Evolutionary conservation across 2,329 filamentous ascomycete genomes (phyloP).

Genomic region (Cryphonectria naterciae): DNA sequence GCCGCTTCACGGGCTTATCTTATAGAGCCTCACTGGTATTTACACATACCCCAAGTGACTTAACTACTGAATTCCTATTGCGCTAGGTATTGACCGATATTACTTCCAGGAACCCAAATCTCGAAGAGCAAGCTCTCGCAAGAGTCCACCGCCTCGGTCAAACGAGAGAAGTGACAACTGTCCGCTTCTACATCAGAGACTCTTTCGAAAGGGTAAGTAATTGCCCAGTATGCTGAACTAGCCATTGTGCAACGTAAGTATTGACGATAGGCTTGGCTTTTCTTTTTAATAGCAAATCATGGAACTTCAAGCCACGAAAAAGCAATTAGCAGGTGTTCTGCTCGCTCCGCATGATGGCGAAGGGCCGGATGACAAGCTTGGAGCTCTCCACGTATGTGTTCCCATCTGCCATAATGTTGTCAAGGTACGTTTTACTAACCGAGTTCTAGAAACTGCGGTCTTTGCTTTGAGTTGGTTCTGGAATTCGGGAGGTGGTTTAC

Average conservation of each 20-base stretch:
- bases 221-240: neutral
- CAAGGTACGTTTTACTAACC: neutral
- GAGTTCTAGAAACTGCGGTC: neutral
- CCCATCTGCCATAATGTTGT: too few relatives aligned
- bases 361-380: constrained; percentile 12
- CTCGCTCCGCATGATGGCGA: neutral
- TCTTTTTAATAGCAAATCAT: constrained; percentile 2
- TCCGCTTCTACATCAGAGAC: constrained; percentile 35
- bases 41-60: neutral
- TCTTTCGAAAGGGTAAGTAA: constrained; percentile 38
- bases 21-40: constrained; percentile 54
- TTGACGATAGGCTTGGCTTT: neutral
- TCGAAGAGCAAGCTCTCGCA: constrained; percentile 38
- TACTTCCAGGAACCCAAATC: constrained; percentile 36
- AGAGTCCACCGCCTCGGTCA: constrained; percentile 38
- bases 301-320: constrained; percentile 2
- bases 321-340: neutral
- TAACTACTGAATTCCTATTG: neutral
- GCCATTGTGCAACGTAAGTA: too few relatives aligned
- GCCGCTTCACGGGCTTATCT: constrained; percentile 52
- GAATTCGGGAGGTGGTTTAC: neutral
- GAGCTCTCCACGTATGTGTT: neutral
- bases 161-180: constrained; percentile 34
- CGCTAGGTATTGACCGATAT: neutral
- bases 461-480: neutral